Evolutionary conservation across 345 rosid genomes (phyloP).

Genomic region (Passiflora organensis): DNA sequence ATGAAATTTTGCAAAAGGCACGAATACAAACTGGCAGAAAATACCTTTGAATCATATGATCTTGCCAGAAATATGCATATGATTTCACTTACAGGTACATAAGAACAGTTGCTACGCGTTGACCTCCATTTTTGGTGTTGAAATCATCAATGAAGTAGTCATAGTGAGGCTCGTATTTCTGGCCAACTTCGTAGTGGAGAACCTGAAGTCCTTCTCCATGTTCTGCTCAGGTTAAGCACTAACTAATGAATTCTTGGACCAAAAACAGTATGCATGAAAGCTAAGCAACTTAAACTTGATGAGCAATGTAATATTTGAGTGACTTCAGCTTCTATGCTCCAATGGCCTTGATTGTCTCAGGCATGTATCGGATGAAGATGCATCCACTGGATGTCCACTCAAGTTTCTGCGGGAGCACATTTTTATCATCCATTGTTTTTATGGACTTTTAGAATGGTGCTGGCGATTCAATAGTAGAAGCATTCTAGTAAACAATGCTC

Average conservation of each 20-base stretch:
- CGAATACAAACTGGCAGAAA: conserved; percentile 1
- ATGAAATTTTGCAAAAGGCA: conserved; percentile 11
- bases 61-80: not conserved
- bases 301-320: not conserved
- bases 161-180: conserved; percentile 87
- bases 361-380: no score
- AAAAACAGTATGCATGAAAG: not conserved
- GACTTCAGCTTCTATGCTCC: no score
- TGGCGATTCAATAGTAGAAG: not conserved
- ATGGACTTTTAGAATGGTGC: not conserved
- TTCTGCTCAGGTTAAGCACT: conserved; percentile 37
- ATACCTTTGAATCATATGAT: not conserved
- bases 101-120: conserved; percentile 88
- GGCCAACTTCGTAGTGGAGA: conserved; percentile 92
- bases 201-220: conserved; percentile 95
- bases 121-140: conserved; percentile 90
- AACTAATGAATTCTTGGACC: not conserved
- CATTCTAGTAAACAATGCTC: conserved; percentile 4
- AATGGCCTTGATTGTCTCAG: no score
- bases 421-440: no score
- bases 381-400: no score
- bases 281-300: not conserved
- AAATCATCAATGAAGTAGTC: conserved; percentile 86
- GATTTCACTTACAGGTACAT: conserved; percentile 80
- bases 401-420: no score